Base-by-base conservation (phyloP, 2,329 filamentous ascomycete species). In the Aspergillus sp. region DNA sequence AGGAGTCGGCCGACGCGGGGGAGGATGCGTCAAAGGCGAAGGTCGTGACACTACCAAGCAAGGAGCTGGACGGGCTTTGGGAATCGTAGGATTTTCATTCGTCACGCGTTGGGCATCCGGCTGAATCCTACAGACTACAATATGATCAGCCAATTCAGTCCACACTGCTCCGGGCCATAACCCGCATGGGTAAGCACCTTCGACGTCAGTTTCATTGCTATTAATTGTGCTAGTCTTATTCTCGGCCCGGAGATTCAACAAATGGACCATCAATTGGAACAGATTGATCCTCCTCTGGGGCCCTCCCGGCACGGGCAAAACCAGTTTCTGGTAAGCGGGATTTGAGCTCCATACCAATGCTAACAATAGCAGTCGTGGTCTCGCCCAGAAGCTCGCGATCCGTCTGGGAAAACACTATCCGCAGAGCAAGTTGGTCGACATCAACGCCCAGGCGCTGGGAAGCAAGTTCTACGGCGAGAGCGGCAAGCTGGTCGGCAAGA, bases 291-390 rank as follows among this genome's bases (percentile, higher is more conserved):
- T 95, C 36, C 77, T 95, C 29, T 95, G 95, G 61, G 89, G 89
- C 0, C 88, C 89, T 4, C 89, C 89, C 2, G 89, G 89, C 56
- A 96, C 89, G 8, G 89, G 89, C 53, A 95, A 96, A 69, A 94
- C 88, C 47, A 47, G 43, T 19, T 19, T 51, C 3, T 47, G 43
- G 36, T 43, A 35, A 12, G 43, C 39, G 12, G 29, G 13, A 27
- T 15, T 4, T 17, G 16, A 4, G 8, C 7, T 10, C 8, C 10
- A 13, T 16, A 8, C 16, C 20, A 30, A 4, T 11, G 2, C 30
- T 41, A 24, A 41, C 10, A 15, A 16, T 14, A 15, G 5, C 32
- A 58, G 56, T 34, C 60, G 64, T 15, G 66, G 60, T 2, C 48
- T 71, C 8, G 61, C 66, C 2, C 68, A 72, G 39, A 69, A 69